Evolutionary conservation across 371 early-diverging fungal genomes (phyloP).

Genomic region (Cladochytrium tenue): DNA sequence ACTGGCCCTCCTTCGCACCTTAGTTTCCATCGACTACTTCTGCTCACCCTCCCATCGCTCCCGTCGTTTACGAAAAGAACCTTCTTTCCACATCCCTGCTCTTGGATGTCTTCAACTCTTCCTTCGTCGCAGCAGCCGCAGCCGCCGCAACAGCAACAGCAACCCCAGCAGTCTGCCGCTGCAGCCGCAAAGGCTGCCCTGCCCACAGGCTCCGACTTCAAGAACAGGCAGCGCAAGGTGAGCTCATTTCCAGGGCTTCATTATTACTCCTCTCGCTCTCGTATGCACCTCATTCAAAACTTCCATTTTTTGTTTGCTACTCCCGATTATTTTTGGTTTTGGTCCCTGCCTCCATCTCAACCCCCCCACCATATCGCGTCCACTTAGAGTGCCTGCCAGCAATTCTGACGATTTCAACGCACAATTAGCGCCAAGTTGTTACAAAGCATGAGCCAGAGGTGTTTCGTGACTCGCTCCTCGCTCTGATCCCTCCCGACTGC

Average conservation of each 20-base stretch:
- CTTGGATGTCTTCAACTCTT: constrained; percentile 6
- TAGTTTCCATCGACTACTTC: neutral
- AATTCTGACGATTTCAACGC: neutral
- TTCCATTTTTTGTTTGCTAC: too few relatives aligned
- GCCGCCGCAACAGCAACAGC: constrained; percentile 7
- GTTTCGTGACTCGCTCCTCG: constrained; percentile 50
- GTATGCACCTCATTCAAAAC: too few relatives aligned
- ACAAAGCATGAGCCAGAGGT: constrained; percentile 49
- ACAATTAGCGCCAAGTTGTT: constrained; percentile 40
- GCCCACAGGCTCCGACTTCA: constrained; percentile 28
- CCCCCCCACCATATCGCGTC: neutral
- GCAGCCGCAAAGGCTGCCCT: constrained; percentile 1
- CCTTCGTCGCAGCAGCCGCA: constrained; percentile 9
- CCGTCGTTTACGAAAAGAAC: neutral
- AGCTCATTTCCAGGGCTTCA: neutral
- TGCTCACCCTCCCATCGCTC: neutral
- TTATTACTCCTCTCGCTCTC: neutral
- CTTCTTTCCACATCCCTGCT: neutral
- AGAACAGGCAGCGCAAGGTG: constrained; percentile 43
- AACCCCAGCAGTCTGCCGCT: constrained; percentile 5
- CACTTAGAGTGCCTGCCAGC: neutral
- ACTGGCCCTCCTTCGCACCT: neutral
- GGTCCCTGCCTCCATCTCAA: neutral
- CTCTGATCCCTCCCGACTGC: constrained; percentile 34
- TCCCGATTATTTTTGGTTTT: neutral